These are phyloP conservation scores for Hypericum androsaemum DNA, from an alignment of 345 rosid species.

Conservation along the genomic window DNA sequence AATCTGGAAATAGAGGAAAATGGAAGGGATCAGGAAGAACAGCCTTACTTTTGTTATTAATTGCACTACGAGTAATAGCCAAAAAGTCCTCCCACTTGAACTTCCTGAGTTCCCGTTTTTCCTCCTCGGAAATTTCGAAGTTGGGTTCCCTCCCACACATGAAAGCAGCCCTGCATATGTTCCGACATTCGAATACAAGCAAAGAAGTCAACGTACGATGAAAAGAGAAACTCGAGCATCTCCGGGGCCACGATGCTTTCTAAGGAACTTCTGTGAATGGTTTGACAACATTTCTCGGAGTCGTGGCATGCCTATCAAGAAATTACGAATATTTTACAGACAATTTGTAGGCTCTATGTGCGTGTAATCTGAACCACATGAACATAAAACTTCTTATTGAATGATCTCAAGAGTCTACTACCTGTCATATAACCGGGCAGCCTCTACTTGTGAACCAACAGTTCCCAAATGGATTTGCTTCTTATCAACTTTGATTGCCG, in stretches of 20 bases:
- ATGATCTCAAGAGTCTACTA: constrained; percentile 19
- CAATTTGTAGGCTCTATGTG: too few species aligned
- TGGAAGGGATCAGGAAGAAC: neutral
- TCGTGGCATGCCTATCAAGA: too few species aligned
- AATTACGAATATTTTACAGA: too few species aligned
- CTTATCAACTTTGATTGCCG: constrained; percentile 95
- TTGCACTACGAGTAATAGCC: constrained; percentile 71
- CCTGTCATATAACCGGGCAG: constrained; percentile 93
- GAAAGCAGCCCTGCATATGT: constrained; percentile 69
- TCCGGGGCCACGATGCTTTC: too few species aligned
- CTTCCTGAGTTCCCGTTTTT: constrained; percentile 54
- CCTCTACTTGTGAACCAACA: constrained; percentile 86
- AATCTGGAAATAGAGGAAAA: neutral
- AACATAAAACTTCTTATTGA: too few species aligned
- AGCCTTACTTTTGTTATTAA: constrained; percentile 67
- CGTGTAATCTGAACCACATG: too few species aligned
- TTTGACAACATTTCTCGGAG: too few species aligned
- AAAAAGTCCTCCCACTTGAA: constrained; percentile 88
- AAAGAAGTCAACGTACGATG: too few species aligned
- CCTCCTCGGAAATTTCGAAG: constrained; percentile 70
- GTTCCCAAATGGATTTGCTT: constrained; percentile 95
- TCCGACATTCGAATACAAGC: too few species aligned
- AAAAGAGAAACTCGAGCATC: too few species aligned
- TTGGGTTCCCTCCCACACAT: constrained; percentile 99
- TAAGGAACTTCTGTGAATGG: too few species aligned